phyloP scores from a whole-genome alignment of 495 filamentous ascomycete genomes.

The Chlorociboria aeruginascens region DNA sequence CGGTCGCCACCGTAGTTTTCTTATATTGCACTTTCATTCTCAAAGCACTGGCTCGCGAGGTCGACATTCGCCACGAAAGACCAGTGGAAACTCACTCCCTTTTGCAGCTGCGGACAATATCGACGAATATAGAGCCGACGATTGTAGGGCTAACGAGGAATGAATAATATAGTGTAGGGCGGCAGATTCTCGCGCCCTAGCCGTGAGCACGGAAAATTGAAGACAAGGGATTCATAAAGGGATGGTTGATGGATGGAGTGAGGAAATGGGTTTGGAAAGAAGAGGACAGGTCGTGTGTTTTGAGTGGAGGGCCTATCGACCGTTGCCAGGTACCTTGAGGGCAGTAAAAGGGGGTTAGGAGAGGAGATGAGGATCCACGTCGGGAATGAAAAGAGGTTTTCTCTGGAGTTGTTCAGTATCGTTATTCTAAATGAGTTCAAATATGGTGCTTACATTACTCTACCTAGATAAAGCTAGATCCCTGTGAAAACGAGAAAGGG shows the following conservation, averaged over 20 bases:
- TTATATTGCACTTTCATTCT: constrained; percentile 23
- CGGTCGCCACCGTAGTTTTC: constrained; percentile 36
- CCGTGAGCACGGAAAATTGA: constrained; percentile 33
- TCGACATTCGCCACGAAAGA: constrained; percentile 35
- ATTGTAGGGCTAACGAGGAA: constrained; percentile 17
- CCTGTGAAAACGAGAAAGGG: no score
- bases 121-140: constrained; percentile 26
- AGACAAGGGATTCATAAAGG: constrained; percentile 8
- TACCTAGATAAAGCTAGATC: no score
- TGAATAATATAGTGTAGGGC: constrained; percentile 12
- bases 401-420: no score
- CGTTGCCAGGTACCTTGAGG: no score
- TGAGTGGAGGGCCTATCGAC: no score
- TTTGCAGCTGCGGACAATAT: constrained; percentile 34
- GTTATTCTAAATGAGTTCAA: no score
- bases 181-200: constrained; percentile 34
- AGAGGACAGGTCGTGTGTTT: no score
- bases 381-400: no score
- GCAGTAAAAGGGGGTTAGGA: no score
- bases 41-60: constrained; percentile 29
- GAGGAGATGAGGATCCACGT: no score
- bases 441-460: no score
- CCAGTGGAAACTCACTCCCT: constrained; percentile 36
- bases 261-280: constrained; percentile 10
- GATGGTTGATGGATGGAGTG: constrained; percentile 10